phyloP scores from a whole-genome alignment of 352 stramenopile genomes.

The Achlya hypogyna region DNA sequence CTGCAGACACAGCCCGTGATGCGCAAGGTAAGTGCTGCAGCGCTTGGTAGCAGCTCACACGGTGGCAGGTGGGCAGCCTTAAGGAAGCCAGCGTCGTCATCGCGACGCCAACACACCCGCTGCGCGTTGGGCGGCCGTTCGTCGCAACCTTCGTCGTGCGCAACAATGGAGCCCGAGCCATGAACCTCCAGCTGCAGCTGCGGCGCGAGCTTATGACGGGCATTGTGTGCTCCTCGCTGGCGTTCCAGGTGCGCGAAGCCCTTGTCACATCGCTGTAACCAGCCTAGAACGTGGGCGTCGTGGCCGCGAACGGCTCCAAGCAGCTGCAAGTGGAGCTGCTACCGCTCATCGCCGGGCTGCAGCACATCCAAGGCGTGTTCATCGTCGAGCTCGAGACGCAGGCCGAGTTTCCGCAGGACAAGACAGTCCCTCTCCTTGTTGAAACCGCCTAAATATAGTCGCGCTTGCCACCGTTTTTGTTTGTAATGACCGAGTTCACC shows the following conservation, averaged over 20 bases:
- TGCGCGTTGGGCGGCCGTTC: constrained; percentile 46
- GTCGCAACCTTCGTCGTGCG: constrained; percentile 38
- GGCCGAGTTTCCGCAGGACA: constrained; percentile 48
- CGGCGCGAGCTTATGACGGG: constrained; percentile 54
- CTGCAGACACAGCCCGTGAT: constrained; percentile 75
- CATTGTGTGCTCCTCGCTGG: constrained; percentile 63
- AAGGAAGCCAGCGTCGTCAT: constrained; percentile 15
- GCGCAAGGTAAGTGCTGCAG: constrained; percentile 28
- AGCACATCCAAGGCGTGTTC: constrained; percentile 43
- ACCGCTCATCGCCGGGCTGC: constrained; percentile 51
- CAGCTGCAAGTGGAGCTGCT: constrained; percentile 56
- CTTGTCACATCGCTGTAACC: not conserved
- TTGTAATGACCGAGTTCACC: not conserved
- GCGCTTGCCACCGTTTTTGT: not conserved
- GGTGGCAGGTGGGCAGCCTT: constrained; percentile 11
- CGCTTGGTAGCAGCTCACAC: not conserved
- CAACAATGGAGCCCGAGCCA: constrained; percentile 50
- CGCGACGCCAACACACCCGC: constrained; percentile 27
- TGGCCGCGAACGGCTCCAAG: constrained; percentile 37
- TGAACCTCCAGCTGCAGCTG: constrained; percentile 73
- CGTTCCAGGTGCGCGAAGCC: constrained; percentile 60
- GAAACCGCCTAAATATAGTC: not conserved
- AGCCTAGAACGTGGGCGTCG: constrained; percentile 45
- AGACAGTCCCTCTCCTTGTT: constrained; percentile 7
- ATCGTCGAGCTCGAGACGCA: constrained; percentile 60